Evolutionary conservation across 257 asterid genomes (phyloP).

Genomic region (Solanum chilense): DNA sequence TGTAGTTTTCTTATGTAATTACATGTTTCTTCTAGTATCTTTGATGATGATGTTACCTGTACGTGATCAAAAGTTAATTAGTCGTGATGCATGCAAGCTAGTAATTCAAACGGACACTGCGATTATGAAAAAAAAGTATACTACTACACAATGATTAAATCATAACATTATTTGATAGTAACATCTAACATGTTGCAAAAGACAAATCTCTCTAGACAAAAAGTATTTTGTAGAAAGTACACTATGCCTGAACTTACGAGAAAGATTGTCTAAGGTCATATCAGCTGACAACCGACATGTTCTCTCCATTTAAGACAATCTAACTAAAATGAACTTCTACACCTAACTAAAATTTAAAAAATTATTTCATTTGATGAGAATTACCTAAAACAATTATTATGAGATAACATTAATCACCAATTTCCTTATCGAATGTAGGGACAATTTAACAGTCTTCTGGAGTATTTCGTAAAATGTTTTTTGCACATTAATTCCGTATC

Average conservation of each 20-base stretch:
- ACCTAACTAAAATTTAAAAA: neutral
- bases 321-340: neutral
- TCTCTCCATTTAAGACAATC: neutral
- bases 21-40: constrained; percentile 40
- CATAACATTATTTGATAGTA: neutral
- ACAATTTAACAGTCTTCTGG: neutral
- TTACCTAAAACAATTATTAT: neutral
- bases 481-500: neutral
- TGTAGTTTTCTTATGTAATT: constrained; percentile 48
- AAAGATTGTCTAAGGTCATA: neutral
- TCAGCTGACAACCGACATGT: neutral
- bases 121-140: neutral
- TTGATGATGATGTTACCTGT: neutral
- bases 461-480: neutral
- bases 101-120: fast-evolving
- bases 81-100: neutral
- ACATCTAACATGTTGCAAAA: neutral
- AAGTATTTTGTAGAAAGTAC: neutral
- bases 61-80: neutral
- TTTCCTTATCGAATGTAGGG: neutral
- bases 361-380: neutral
- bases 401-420: neutral
- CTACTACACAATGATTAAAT: neutral
- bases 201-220: neutral
- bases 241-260: neutral